Percentiles rank a stretch among this genome's conserved stretches.
Evolutionary conservation across 176 grass and related monocot genomes (phyloP).

Genomic region (Hsuehochloa calcarea): DNA sequence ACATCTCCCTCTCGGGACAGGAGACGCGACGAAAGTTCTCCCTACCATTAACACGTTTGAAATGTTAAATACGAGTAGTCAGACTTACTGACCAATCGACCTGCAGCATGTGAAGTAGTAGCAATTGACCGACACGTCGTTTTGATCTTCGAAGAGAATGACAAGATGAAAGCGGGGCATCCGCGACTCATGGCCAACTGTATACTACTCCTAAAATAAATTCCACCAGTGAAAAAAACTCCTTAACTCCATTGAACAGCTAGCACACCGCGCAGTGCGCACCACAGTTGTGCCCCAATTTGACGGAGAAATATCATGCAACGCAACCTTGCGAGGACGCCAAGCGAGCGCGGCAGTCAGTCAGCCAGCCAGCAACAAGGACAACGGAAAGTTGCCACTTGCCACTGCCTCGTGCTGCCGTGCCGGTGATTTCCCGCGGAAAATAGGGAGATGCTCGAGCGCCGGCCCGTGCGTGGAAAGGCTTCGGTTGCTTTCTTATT

Average conservation of each 20-base stretch:
- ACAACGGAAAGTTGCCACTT: neutral
- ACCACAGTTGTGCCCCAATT: neutral
- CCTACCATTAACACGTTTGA: neutral
- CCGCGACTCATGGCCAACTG: too few species aligned
- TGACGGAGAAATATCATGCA: neutral
- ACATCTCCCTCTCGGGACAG: neutral
- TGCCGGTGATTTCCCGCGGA: neutral
- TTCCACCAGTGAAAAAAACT: too few species aligned
- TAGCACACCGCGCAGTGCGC: neutral
- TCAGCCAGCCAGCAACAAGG: neutral
- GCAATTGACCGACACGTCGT: neutral
- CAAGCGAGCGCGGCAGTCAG: neutral
- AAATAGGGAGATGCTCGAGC: neutral
- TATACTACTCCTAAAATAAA: too few species aligned
- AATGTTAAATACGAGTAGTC: neutral
- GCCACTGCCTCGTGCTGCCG: neutral
- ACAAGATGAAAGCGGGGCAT: too few species aligned
- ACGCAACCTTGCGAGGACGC: neutral
- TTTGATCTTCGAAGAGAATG: too few species aligned
- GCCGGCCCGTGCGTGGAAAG: neutral
- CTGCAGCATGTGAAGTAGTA: neutral
- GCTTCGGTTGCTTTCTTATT: neutral
- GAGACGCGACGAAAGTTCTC: neutral
- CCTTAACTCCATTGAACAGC: too few species aligned
- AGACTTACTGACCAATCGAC: neutral